Base-by-base conservation (phyloP, 306 rosid genomes). In the Cucurbita moschata region DNA sequence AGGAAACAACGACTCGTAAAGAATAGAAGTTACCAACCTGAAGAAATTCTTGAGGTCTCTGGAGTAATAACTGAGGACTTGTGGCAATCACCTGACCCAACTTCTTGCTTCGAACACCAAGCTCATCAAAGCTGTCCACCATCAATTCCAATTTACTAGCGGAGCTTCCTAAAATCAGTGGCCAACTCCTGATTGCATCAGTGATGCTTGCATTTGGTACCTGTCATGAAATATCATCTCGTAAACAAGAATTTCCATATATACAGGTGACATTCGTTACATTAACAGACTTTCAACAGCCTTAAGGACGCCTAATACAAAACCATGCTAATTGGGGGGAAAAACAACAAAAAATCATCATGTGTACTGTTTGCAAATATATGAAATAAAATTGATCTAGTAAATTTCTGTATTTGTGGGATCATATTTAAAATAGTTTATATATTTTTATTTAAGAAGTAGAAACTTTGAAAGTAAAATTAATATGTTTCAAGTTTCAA, bases 161-260 rank as follows among this genome's bases (percentile, higher is more conserved):
- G 68, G 98, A 90, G 84, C 90, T 86, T 71, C 96, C 93, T 84
- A 93, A 79, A 19, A 87, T 70, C 79, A 86, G 89, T 62, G 98
- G 98, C 89, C 91, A 90, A 79, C 89, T 90, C 86, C 76, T 77
- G 83, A 93, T 87, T 75, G 92, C 94, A 76, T 26, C 55, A 46
- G 65, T 85, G 63, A 86, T 80, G 43, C 83, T 74, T 11, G 56
- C 46, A 79, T 76, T 88, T 15, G 90, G 82, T 59, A 93, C 89
- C 98, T 93, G 78, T 38, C 68, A 82, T n/a, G 61, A 79, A 75
- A 50, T 78, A 78, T 67, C 74, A 73, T 30, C 59, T 50, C 26
- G 35, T 21, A 68, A 68, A 10, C 11, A 49, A 46, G 18, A 67
- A 3, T 11, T 23, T 43, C 4, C 14, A 4, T 0, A 38, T n/a